Percentiles rank a stretch among this genome's conserved stretches.
phyloP scores from a whole-genome alignment of 495 filamentous ascomycete species.

The Cercophora scortea region DNA sequence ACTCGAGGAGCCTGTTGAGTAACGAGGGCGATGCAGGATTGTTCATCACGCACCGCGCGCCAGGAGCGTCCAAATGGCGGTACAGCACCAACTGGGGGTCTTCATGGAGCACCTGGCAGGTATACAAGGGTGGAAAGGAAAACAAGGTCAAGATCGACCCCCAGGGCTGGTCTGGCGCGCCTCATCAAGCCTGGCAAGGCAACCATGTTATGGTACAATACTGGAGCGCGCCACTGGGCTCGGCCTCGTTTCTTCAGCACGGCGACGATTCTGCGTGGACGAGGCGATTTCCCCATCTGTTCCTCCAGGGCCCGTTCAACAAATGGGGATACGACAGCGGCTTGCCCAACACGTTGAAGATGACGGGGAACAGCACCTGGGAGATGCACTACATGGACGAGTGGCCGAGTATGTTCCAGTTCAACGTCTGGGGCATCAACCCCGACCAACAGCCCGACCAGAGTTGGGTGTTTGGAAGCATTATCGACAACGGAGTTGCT shows the following conservation, averaged over 20 bases:
- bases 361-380: slow-evolving; percentile 42
- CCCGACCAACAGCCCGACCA: slow-evolving; percentile 53
- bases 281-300: slow-evolving; percentile 58
- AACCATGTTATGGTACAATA: slow-evolving; percentile 62
- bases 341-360: slow-evolving; percentile 41
- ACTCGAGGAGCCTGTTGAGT: slow-evolving; percentile 43
- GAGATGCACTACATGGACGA: slow-evolving; percentile 52
- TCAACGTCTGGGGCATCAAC: slow-evolving; percentile 61
- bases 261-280: slow-evolving; percentile 36
- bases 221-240: slow-evolving; percentile 53
- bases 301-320: slow-evolving; percentile 57
- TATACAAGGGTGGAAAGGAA: slow-evolving; percentile 46
- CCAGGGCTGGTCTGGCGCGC: slow-evolving; percentile 53
- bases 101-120: slow-evolving; percentile 50
- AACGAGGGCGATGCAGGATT: slow-evolving; percentile 25
- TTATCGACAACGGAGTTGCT: slow-evolving; percentile 47
- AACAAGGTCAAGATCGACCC: slow-evolving; percentile 32
- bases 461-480: slow-evolving; percentile 50
- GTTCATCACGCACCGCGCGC: slow-evolving; percentile 50
- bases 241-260: slow-evolving; percentile 52
- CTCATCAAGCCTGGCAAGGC: slow-evolving; percentile 53
- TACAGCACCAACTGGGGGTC: slow-evolving; percentile 58
- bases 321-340: slow-evolving; percentile 59
- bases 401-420: slow-evolving; percentile 51
- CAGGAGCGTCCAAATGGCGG: slow-evolving; percentile 56